Base-by-base conservation (phyloP, 2,329 filamentous ascomycete genomes). In the Apiospora phragmitis region DNA sequence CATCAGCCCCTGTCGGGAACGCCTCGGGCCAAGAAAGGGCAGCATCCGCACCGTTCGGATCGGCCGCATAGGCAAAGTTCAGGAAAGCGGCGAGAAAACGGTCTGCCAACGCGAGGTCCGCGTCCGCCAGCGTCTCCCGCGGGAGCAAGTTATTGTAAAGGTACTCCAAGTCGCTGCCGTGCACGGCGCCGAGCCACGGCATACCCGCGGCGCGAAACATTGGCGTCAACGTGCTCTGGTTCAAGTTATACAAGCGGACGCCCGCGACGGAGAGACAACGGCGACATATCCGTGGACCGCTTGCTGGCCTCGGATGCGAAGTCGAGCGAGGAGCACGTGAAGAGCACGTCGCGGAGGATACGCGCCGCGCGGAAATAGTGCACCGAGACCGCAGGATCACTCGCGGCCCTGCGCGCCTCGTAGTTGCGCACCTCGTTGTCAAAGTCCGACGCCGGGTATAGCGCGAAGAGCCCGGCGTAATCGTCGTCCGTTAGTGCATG, bases 401-500 rank as follows among this genome's bases (percentile, higher is more conserved):
- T 67, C 1, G 73, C 72, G 11, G 43, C 59, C 68, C 71, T 78
- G 4, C 51, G 51, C 51, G 51, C 26, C 6, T 59, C 51, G 9
- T 59, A 59, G 29, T 35, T 59, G 29, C 7, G 68, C 49, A 74
- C 42, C 0, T 78, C 75, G 4, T 71, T 35, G 1, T 73, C 72
- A 32, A 80, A 79, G 24, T 77, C 75, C 4, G 74, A 70, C 0
- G 69, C 71, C 0, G 76, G 72, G 49, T 80, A 80, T 1, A 77
- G 71, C 0, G 75, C 72, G 21, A 80, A 77, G 0, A 80, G 70
- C 7, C 29, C 32, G 16, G 69, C 32, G 26, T 75, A 77, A 69
- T 79, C 75, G 0, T 74, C 73, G n/a, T 76, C 72, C 3, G 75
- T 76, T 6, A 79, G 71, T 1, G 72, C 68, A 18, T 74, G 72